Percentiles rank a stretch among this genome's conserved stretches.
Evolutionary conservation across 148 eudicot genomes (phyloP).

Genomic region (Rhododendron molle): DNA sequence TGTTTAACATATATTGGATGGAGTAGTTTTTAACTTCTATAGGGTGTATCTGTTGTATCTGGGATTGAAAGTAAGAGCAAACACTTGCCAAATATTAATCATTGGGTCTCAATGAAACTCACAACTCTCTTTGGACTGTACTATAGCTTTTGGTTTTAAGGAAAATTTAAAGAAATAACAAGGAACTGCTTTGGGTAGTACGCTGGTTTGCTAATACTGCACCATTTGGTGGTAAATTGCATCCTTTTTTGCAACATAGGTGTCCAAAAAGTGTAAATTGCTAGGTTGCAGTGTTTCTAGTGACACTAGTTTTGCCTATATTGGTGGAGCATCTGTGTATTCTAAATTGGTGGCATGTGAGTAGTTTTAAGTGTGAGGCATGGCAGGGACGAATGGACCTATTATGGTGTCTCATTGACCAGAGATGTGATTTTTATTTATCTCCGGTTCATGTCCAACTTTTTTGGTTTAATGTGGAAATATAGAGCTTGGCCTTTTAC

Average conservation of each 20-base stretch:
- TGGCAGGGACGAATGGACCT: not conserved
- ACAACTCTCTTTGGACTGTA: not conserved
- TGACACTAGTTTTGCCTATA: too few species aligned
- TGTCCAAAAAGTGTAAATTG: not conserved
- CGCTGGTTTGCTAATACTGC: not conserved
- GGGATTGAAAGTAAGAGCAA: not conserved
- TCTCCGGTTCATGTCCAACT: not conserved
- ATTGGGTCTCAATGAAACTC: not conserved
- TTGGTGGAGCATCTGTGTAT: too few species aligned
- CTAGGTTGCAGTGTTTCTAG: too few species aligned
- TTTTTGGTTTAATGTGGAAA: not conserved
- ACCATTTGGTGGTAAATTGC: not conserved
- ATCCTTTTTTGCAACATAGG: not conserved
- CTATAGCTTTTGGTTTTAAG: not conserved
- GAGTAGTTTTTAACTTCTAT: not conserved
- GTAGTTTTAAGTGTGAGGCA: not conserved
- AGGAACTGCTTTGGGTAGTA: not conserved
- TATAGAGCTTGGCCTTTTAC: not conserved
- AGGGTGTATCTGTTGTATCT: not conserved
- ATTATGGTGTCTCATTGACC: not conserved
- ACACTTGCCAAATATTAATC: not conserved
- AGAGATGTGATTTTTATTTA: not conserved
- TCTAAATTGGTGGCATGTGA: not conserved
- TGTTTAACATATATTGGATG: too few species aligned
- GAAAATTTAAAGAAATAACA: not conserved